Conservation (phyloP, 306 rosid species). For the Albizia julibrissin region DNA sequence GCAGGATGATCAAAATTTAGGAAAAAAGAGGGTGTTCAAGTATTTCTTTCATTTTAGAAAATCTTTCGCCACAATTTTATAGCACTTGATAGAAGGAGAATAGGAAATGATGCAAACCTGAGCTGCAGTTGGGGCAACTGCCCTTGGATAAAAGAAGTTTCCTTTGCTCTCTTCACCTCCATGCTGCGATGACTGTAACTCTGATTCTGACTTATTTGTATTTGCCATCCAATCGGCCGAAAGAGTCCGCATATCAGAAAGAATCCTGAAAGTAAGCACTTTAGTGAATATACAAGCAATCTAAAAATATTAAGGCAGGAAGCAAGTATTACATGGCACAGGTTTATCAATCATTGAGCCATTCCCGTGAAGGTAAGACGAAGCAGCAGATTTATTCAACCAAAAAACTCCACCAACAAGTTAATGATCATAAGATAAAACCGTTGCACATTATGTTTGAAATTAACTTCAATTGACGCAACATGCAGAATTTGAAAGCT, state of each 20-base stretch:
- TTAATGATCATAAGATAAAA: neutral
- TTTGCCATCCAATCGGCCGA: conserved; percentile 99
- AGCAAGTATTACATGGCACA: neutral
- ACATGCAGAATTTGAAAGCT: neutral
- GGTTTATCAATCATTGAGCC: neutral
- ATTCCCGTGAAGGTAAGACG: neutral
- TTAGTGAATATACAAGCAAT: conserved; percentile 35
- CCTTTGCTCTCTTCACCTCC: conserved; percentile 94
- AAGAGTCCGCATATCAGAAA: conserved; percentile 98
- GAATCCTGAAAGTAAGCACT: conserved; percentile 74
- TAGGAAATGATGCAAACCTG: conserved; percentile 61
- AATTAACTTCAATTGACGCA: conserved; percentile 7
- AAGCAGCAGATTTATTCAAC: neutral
- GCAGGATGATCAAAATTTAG: neutral
- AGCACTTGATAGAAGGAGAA: conserved; percentile 18
- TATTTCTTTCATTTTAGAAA: neutral
- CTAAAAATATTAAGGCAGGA: conserved; percentile 6
- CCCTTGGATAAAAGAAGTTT: conserved; percentile 82
- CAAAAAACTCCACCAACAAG: conserved; percentile 16
- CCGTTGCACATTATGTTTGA: conserved; percentile 1
- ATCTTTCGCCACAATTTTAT: conserved; percentile 12
- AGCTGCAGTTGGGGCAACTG: conserved; percentile 96
- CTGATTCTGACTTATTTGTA: conserved; percentile 82
- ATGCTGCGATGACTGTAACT: conserved; percentile 75
- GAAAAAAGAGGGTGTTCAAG: neutral